phyloP scores from a whole-genome alignment of 1,284 basidiomycete genomes.

The Cronartium quercuum region DNA sequence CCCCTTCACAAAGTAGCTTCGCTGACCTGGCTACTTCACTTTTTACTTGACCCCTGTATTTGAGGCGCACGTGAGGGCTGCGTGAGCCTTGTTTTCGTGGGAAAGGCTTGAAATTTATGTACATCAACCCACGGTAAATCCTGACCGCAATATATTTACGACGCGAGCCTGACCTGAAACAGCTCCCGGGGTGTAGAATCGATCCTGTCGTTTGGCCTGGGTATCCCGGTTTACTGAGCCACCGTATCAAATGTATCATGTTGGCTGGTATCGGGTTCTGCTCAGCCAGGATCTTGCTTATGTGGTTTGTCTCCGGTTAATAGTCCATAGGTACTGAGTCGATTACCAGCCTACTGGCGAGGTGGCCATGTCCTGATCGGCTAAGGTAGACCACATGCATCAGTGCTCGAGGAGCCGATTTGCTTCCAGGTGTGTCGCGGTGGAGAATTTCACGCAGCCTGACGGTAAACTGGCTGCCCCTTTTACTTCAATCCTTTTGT shows the following conservation, averaged over 20 bases:
- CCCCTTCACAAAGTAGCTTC: too few relatives aligned
- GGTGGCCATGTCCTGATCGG: not conserved
- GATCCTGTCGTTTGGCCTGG: not conserved
- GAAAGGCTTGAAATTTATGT: too few relatives aligned
- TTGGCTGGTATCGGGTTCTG: not conserved
- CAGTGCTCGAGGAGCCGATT: not conserved
- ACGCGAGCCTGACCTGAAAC: too few relatives aligned
- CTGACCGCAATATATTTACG: too few relatives aligned
- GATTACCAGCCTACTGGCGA: not conserved
- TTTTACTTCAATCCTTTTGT: not conserved
- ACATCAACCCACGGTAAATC: too few relatives aligned
- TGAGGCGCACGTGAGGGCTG: too few relatives aligned
- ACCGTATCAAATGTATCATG: not conserved
- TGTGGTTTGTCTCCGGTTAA: not conserved
- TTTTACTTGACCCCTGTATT: too few relatives aligned
- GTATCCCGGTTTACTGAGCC: not conserved
- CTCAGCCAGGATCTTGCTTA: not conserved
- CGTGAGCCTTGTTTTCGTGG: too few relatives aligned
- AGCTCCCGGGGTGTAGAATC: too few relatives aligned
- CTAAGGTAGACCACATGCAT: not conserved
- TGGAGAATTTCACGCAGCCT: not conserved
- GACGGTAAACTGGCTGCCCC: not conserved
- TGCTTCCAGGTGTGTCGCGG: not conserved
- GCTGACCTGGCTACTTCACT: too few relatives aligned
- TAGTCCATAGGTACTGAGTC: not conserved